These are phyloP conservation scores for Osmanthus fragrans DNA, from an alignment of 257 asterid species.

Conservation along the genomic window DNA sequence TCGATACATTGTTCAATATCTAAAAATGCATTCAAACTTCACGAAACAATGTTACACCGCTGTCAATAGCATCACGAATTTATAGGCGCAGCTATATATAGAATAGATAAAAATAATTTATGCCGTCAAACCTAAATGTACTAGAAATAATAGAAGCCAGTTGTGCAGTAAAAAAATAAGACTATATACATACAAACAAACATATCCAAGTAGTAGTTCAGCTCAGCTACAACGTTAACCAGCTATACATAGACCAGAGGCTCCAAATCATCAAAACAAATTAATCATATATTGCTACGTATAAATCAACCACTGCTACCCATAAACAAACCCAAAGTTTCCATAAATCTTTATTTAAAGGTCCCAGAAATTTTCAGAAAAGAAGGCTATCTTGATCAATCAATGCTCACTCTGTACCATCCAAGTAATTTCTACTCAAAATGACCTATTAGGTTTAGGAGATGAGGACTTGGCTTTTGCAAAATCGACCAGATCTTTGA, in stretches of 20 bases:
- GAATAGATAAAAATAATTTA: no score
- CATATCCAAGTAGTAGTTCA: conserved; percentile 32
- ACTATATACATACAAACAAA: conserved; percentile 36
- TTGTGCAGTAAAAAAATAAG: not conserved
- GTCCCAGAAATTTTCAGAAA: conserved; percentile 20
- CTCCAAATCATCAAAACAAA: conserved; percentile 17
- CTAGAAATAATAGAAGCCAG: not conserved
- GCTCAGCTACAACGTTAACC: conserved; percentile 30
- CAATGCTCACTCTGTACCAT: conserved; percentile 29
- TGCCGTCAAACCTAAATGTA: not conserved
- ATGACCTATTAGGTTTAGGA: conserved; percentile 68
- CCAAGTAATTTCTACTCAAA: conserved; percentile 34
- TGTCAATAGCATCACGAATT: no score
- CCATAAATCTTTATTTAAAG: conserved; percentile 13
- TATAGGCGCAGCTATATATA: no score
- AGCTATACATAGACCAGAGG: conserved; percentile 31
- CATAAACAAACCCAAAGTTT: not conserved
- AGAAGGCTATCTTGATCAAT: conserved; percentile 11
- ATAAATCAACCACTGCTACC: conserved; percentile 1
- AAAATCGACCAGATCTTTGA: conserved; percentile 86
- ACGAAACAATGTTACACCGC: no score
- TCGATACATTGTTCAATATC: no score
- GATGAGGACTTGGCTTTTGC: conserved; percentile 92
- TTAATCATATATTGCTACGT: conserved; percentile 10
- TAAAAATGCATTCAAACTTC: no score